Base-by-base conservation (phyloP, 768 basidiomycete genomes). In the Mycena metata region DNA sequence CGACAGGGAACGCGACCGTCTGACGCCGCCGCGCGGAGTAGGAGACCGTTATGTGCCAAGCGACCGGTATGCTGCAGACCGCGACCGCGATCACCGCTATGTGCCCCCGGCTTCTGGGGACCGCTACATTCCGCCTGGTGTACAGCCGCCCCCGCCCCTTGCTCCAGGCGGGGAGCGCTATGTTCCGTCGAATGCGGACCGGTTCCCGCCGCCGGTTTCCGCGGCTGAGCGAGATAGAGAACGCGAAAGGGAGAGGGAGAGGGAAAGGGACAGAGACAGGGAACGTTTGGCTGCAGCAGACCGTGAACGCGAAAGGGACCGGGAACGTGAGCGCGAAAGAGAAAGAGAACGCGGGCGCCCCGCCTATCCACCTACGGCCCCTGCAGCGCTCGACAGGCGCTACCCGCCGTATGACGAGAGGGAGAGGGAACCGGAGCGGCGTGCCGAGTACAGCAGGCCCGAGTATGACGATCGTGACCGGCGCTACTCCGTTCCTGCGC, bases 401-500 rank as follows among this genome's bases (percentile, higher is more conserved):
- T 61, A 61, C 55, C 5, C 39, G 39, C 39, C 42, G 11, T 69
- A 65, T 47, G 69, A 69, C 46, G 69, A 64, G 33, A 57, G 67
- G 23, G 56, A 52, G 30, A 46, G 59, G 24, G 66, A 69, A 57
- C 68, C 54, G 19, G 64, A 70, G 36, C 58, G 68, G 23, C 23
- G 65, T 23, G 66, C 57, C 36, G 66, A 71, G 24, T 67, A 71
- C 41, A 43, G 35, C n/a, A 54, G 69, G 33, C 30, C 66, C 9
- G 70, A 71, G 24, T 67, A 59, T 51, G 70, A 71, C 45, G 66
- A 71, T 24, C 70, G 70, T 24, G 62, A 64, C 26, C 57, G 68
- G 8, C 58, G 68, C 2, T 69, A 64, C 33, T 26, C 54, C 13
- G 39, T 55, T 4, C 26, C 69, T 8, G 23, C 46, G 36, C 42